Conservation (phyloP, 495 filamentous ascomycete genomes). For the Neurospora terricola region DNA sequence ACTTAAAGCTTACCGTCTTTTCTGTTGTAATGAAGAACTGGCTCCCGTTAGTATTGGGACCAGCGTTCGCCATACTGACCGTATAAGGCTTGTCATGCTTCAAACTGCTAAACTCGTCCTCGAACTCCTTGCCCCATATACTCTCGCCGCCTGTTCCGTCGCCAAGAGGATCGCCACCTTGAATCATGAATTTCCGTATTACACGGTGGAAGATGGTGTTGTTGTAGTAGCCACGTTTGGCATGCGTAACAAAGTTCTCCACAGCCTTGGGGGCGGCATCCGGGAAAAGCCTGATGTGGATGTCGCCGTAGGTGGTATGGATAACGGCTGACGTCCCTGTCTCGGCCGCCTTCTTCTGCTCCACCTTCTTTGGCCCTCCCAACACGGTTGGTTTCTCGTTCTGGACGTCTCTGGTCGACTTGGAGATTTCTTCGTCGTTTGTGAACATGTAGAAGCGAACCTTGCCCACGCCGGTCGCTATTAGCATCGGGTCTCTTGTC, state of each 20-base stretch:
- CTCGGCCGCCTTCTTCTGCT: constrained; percentile 51
- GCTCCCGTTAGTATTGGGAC: constrained; percentile 65
- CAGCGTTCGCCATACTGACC: constrained; percentile 93
- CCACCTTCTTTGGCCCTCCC: constrained; percentile 28
- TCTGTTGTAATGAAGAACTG: constrained; percentile 99
- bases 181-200: constrained; percentile 98
- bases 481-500: constrained; percentile 79
- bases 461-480: constrained; percentile 76
- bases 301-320: constrained; percentile 91
- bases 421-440: constrained; percentile 74
- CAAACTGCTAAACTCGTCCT: constrained; percentile 84
- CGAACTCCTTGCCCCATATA: constrained; percentile 95
- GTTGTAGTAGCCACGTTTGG: constrained; percentile 87
- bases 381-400: constrained; percentile 77
- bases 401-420: constrained; percentile 80
- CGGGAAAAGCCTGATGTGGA: constrained; percentile 88
- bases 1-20: constrained; percentile 53
- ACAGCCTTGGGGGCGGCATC: constrained; percentile 88
- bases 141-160: constrained; percentile 94
- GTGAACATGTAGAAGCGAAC: constrained; percentile 97
- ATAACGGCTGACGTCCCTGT: constrained; percentile 71
- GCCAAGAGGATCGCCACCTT: constrained; percentile 84
- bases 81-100: constrained; percentile 96
- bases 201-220: constrained; percentile 95
- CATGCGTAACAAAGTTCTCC: constrained; percentile 96